These are phyloP conservation scores for Chlorella sp. DNA, from an alignment of 139 green algal species.

Conservation along the genomic window DNA sequence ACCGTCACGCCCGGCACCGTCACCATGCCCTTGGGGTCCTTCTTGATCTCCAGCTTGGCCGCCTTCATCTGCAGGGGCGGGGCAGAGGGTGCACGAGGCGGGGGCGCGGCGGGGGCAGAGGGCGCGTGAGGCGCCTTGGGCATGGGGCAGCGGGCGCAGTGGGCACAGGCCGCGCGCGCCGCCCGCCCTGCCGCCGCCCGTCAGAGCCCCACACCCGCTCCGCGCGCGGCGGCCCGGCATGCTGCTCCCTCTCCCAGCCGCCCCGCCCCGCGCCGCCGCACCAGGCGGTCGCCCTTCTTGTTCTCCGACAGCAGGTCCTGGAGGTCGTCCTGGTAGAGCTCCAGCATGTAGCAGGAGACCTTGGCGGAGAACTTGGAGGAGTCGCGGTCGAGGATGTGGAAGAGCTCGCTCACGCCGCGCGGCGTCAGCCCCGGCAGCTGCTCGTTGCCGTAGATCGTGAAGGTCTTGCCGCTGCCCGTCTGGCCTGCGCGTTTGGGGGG, in stretches of 20 bases:
- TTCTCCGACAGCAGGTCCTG: constrained; percentile 80
- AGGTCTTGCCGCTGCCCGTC: constrained; percentile 88
- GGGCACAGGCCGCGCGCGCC: too few species aligned
- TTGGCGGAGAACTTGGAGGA: constrained; percentile 82
- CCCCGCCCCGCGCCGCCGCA: not conserved
- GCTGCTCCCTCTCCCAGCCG: too few species aligned
- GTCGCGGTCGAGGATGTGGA: constrained; percentile 77
- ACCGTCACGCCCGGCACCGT: constrained; percentile 83
- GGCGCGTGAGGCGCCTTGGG: too few species aligned
- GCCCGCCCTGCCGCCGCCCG: too few species aligned
- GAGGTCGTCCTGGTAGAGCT: constrained; percentile 93
- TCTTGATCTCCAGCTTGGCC: constrained; percentile 97
- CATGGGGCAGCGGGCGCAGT: too few species aligned
- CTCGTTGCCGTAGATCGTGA: constrained; percentile 86
- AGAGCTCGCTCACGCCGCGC: constrained; percentile 89
- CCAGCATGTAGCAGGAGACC: constrained; percentile 93
- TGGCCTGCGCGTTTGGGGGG: constrained; percentile 66
- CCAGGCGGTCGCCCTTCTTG: constrained; percentile 27
- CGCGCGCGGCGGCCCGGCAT: too few species aligned
- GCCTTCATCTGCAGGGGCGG: constrained; percentile 20
- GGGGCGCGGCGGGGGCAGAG: not conserved
- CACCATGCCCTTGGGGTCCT: constrained; percentile 94
- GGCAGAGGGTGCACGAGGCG: not conserved
- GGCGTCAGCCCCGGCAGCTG: constrained; percentile 87
- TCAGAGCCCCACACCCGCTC: too few species aligned